Base-by-base conservation (phyloP, 164 flowering plant genomes). In the Litsea cubeba region DNA sequence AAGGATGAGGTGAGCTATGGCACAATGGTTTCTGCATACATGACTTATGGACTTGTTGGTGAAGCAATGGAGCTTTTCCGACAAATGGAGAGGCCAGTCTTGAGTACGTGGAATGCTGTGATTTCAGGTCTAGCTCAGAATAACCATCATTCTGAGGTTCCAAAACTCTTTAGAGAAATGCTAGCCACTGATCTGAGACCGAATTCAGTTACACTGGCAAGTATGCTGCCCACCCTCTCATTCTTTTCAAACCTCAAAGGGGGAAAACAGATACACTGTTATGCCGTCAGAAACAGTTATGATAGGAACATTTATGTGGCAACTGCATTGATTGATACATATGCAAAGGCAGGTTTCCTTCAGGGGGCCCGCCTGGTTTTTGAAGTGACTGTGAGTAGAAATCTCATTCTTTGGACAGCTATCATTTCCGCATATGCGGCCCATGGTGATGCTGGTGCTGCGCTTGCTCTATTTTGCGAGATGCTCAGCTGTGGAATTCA, bases 341-440 rank as follows among this genome's bases (percentile, higher is more conserved):
- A 95, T 77, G 94, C 88, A 46, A 95, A 91, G 75, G 73, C 83
- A 8, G 97, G 98, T 12, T 87, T 76, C 77, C 84, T 95, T 32
- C 70, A 46, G 26, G 91, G 85, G 25, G 93, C 97, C 63, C 81
- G 72, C 57, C 58, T 6, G 70, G 81, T 90, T 49, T 92, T 93
- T 75, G 70, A 76, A 79, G 81, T 71, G 71, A 77, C 85, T 30
- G 81, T 73, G 54, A 58, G 67, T 35, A 87, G 86, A 80, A 87
- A 87, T 71, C 84, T 88, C 75, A 82, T 95, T 25, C 74, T 88
- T 26, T 95, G 97, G 97, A 95, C 98, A 1, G 85, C 98, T n/a
- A 84, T 91, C 46, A 91, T 95, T 60, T 69, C 97, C 68, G 95
- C 94, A 5, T 87, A 83, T 81, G 89, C 95, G 65, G 81, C 85